A percentile compares a stretch with the other conserved stretches of the same genome.
phyloP scores from a whole-genome alignment of 345 rosid genomes.

The Excoecaria agallocha region DNA sequence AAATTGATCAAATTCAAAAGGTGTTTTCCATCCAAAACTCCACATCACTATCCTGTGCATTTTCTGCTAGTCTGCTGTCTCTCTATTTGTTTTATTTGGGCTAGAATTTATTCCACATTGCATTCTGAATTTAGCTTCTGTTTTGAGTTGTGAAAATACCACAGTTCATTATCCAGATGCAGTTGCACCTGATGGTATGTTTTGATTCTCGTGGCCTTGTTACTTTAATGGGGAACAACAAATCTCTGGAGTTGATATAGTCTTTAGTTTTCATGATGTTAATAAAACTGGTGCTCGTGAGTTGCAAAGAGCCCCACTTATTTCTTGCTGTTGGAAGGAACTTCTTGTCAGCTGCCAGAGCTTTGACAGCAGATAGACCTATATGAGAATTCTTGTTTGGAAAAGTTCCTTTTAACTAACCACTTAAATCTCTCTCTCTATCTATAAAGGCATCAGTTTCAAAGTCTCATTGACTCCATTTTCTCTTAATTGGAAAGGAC shows the following conservation, averaged over 20 bases:
- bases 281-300: background rate
- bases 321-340: slow-evolving; percentile 1
- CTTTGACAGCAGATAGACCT: background rate
- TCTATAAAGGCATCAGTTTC: background rate
- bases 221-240: background rate
- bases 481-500: background rate
- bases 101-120: background rate
- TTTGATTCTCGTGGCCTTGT: background rate
- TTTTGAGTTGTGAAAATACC: background rate
- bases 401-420: background rate
- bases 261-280: background rate
- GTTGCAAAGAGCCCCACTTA: background rate
- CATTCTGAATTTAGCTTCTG: slow-evolving; percentile 1
- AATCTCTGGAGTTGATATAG: background rate
- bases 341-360: background rate
- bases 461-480: background rate
- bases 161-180: background rate
- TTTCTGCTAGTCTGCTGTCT: slow-evolving; percentile 24
- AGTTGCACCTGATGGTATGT: background rate
- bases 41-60: slow-evolving; percentile 24
- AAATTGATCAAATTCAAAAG: slow-evolving; percentile 33
- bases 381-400: background rate
- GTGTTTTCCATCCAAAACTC: slow-evolving; percentile 27
- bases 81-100: slow-evolving; percentile 5
- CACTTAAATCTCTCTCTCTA: background rate